Evolutionary conservation across 257 asterid genomes (phyloP).

Genomic region (Vinca minor): DNA sequence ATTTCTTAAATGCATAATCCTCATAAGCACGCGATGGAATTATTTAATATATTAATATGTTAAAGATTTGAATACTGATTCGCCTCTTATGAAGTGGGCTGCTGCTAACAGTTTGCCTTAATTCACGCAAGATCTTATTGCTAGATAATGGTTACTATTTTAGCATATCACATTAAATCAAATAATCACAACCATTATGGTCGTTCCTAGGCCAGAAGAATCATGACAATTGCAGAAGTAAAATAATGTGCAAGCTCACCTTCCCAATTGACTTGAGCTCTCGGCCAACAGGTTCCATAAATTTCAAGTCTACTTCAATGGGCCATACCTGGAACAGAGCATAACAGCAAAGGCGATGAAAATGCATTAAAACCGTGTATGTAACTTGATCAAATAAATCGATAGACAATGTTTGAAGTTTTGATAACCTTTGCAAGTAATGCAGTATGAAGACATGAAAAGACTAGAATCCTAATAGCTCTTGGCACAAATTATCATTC

Average conservation of each 20-base stretch:
- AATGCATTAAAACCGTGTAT: not conserved
- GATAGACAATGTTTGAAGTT: not conserved
- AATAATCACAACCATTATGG: not conserved
- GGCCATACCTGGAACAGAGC: slow-evolving; percentile 74
- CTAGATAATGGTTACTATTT: not conserved
- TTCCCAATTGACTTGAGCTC: slow-evolving; percentile 73
- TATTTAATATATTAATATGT: not conserved
- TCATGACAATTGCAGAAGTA: not conserved
- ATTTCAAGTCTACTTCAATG: slow-evolving; percentile 73
- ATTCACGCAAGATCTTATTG: slow-evolving; percentile 1
- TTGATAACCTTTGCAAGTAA: not conserved
- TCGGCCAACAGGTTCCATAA: slow-evolving; percentile 86
- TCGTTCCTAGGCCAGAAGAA: not conserved
- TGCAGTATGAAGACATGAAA: not conserved
- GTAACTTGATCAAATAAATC: not conserved
- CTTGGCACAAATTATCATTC: not conserved
- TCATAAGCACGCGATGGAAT: not conserved
- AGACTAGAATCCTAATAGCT: not conserved
- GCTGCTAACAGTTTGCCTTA: too few species aligned
- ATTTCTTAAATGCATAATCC: not conserved
- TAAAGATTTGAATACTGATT: too few species aligned
- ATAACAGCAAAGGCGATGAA: not conserved
- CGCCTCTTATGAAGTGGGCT: too few species aligned
- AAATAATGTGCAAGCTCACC: slow-evolving; percentile 26
- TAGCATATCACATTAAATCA: not conserved